A percentile compares a stretch with the other conserved stretches of the same genome.
Evolutionary conservation across 2,329 filamentous ascomycete species (phyloP).

Genomic region (Capronia epimyces): DNA sequence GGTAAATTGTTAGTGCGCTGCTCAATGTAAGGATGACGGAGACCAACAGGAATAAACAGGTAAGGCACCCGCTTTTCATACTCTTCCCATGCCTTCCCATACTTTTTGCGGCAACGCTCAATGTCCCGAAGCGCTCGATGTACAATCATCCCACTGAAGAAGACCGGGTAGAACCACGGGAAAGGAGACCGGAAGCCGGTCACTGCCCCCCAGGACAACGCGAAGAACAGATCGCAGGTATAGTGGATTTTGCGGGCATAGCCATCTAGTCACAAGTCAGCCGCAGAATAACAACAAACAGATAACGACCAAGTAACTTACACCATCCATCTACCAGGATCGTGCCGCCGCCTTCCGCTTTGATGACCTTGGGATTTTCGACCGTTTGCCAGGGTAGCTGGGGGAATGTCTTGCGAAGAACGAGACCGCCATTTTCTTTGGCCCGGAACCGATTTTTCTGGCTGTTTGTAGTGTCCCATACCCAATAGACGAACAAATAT

Average conservation of each 20-base stretch:
- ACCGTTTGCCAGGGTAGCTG: conserved; percentile 84
- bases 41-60: conserved; percentile 68
- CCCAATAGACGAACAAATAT: conserved; percentile 82
- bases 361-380: conserved; percentile 73
- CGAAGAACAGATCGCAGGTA: conserved; percentile 73
- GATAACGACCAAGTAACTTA: conserved; percentile 40
- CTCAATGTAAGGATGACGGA: not conserved
- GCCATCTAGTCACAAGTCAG: conserved; percentile 47
- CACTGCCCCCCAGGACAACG: conserved; percentile 71
- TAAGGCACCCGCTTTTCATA: conserved; percentile 77
- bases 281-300: conserved; percentile 3
- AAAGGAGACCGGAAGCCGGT: conserved; percentile 76
- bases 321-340: conserved; percentile 83
- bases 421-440: conserved; percentile 63
- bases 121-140: conserved; percentile 74
- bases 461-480: conserved; percentile 87
- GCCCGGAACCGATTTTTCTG: conserved; percentile 91
- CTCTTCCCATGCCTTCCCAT: conserved; percentile 74
- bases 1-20: not conserved
- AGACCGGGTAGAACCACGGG: conserved; percentile 83
- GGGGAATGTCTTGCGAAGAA: conserved; percentile 72
- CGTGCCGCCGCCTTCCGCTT: conserved; percentile 65
- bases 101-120: conserved; percentile 67
- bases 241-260: conserved; percentile 77
- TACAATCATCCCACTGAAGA: conserved; percentile 73